Evolutionary conservation across 345 rosid species (phyloP), one percentile per base, ranked within the genome.

Genomic region (Murraya paniculata): DNA sequence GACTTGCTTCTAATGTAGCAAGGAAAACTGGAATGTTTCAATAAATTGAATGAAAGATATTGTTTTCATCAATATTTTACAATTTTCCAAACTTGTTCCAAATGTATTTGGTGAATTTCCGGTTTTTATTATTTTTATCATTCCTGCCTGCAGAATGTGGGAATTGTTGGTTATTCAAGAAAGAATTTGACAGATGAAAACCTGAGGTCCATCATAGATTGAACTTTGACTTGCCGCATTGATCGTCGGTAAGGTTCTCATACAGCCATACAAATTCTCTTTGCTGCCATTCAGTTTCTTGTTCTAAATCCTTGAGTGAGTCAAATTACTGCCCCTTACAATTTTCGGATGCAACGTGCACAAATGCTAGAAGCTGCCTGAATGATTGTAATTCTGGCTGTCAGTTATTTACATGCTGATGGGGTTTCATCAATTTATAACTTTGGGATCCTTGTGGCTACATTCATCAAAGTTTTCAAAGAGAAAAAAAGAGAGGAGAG

Each of bases 131-230:
- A 55, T 56, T 60, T 39, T 76, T 55, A 24, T 60, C 9, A 36
- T 70, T 78, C 33, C 53, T 21, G 28, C 78, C 33, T 85, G 77
- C 87, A 93, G 96, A 83, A 91, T 81, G 88, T 84, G 27, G 90
- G 85, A 70, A 88, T 91, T 69, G 83, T 91, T 71, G 96, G 96
- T 78, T 88, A 87, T 84, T 91, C 96, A 18, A 91, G 98, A 86
- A 91, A 91, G 84, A 59, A 91, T 79, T 71, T 85, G 71, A 90
- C 90, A 1, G 91, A 90, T 79, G 90, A 88, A 81, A 93, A 91
- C 71, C 82, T 91, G 77, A 88, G 98, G 85, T 83, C 86, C 75
- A 85, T 88, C 74, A 89, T 89, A 74, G 91, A 94, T 27, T 88
- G 92, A 41, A 91, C 85, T 72, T 81, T 93, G 82, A 87, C 93